phyloP scores from a whole-genome alignment of 23 red algal species.

The Gracilaria gracilis region DNA sequence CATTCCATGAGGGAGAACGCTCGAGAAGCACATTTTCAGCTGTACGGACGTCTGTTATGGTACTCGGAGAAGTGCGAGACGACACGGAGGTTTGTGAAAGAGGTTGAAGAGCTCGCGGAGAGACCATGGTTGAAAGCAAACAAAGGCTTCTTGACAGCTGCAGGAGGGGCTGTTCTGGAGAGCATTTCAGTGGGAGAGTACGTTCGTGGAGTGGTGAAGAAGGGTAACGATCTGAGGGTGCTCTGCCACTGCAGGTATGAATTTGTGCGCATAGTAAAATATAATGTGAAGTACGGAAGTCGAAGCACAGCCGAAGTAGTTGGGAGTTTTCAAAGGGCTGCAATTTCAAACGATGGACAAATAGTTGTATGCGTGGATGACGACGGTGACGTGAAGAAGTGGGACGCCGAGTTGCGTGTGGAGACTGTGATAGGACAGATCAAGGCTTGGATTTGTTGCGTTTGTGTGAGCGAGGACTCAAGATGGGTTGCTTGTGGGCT shows the following conservation, averaged over 20 bases:
- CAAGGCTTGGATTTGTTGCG: no score
- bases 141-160: background rate
- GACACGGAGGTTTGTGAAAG: background rate
- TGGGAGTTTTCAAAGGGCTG: no score
- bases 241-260: background rate
- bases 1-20: background rate
- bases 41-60: background rate
- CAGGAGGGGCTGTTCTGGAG: background rate
- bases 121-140: background rate
- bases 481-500: background rate
- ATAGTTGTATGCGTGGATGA: background rate
- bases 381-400: background rate
- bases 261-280: background rate
- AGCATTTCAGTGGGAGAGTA: background rate
- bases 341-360: background rate
- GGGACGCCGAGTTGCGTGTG: background rate
- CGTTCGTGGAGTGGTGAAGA: background rate
- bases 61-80: background rate
- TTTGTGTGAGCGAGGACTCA: background rate
- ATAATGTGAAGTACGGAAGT: background rate
- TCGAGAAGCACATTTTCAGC: background rate
- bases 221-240: background rate
- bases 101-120: background rate
- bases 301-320: background rate
- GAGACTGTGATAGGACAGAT: background rate